These are phyloP conservation scores for Penicillium sumatraense DNA, from an alignment of 2,329 filamentous ascomycete genomes.

Conservation along the genomic window DNA sequence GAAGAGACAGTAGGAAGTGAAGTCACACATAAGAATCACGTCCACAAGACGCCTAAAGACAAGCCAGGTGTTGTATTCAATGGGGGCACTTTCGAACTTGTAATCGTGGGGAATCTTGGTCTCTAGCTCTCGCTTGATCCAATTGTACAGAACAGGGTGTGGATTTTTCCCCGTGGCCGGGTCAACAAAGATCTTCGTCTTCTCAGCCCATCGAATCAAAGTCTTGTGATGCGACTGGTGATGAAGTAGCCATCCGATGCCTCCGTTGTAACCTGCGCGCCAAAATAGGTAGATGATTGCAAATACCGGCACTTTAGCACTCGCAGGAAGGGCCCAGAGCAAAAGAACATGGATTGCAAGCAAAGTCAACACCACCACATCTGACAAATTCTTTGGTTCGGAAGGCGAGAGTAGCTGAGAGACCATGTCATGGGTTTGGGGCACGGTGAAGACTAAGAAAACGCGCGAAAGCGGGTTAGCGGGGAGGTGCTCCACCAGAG, in stretches of 20 bases:
- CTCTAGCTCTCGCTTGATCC: constrained; percentile 88
- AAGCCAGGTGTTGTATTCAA: constrained; percentile 99
- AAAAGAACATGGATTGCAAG: constrained; percentile 74
- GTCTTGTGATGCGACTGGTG: constrained; percentile 88
- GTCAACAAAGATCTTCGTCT: constrained; percentile 83
- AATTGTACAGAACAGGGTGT: constrained; percentile 77
- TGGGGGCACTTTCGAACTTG: constrained; percentile 85
- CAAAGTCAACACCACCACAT: constrained; percentile 77
- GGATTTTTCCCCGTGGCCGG: constrained; percentile 81
- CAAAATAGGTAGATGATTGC: constrained; percentile 87
- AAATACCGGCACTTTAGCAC: constrained; percentile 75
- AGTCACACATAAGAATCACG: constrained; percentile 98
- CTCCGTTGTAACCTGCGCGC: constrained; percentile 89
- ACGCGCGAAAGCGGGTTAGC: constrained; percentile 24
- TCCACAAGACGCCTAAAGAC: constrained; percentile 95
- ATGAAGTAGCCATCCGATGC: constrained; percentile 87
- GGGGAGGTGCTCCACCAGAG: constrained; percentile 13
- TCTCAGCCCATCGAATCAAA: constrained; percentile 84
- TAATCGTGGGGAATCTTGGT: constrained; percentile 95
- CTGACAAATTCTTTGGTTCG: constrained; percentile 93
- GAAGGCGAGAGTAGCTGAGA: constrained; percentile 93
- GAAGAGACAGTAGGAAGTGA: constrained; percentile 94
- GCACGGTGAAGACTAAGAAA: constrained; percentile 85
- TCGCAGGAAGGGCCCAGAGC: constrained; percentile 72
- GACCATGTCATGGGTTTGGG: constrained; percentile 98